These are phyloP conservation scores for Cladophialophora immunda DNA, from an alignment of 2,329 filamentous ascomycete genomes.

Conservation along the genomic window DNA sequence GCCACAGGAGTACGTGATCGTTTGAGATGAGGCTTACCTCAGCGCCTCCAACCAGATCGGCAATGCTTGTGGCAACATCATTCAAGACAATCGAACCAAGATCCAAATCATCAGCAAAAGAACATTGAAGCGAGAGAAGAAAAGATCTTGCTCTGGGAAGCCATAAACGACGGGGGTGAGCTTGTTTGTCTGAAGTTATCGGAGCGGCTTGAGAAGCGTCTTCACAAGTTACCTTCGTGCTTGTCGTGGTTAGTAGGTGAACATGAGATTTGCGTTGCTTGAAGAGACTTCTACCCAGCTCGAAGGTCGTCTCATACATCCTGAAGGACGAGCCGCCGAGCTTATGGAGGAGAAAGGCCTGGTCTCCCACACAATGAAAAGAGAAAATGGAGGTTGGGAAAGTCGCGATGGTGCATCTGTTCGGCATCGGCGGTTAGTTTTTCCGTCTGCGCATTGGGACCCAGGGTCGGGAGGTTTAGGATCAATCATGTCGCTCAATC, in stretches of 20 bases:
- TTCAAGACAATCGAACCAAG: slow-evolving; percentile 6
- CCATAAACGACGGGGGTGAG: slow-evolving; percentile 21
- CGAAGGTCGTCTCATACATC: slow-evolving; percentile 20
- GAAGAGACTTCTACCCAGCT: slow-evolving; percentile 22
- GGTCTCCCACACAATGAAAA: background rate
- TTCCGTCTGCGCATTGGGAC: slow-evolving; percentile 13
- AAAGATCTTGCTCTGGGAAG: slow-evolving; percentile 28
- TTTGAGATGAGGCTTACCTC: slow-evolving; percentile 28
- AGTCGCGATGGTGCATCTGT: background rate
- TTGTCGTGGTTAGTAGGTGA: slow-evolving; percentile 17
- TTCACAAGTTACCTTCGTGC: slow-evolving; percentile 13
- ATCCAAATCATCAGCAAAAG: slow-evolving; percentile 26
- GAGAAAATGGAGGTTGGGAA: background rate
- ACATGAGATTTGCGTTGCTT: slow-evolving; percentile 24
- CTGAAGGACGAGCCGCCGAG: background rate
- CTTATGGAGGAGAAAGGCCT: background rate
- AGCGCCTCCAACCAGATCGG: slow-evolving; percentile 23
- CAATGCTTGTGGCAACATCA: slow-evolving; percentile 14
- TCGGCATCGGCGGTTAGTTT: slow-evolving; percentile 9
- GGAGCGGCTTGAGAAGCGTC: slow-evolving; percentile 15
- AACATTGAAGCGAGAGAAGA: slow-evolving; percentile 21
- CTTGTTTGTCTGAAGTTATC: background rate
- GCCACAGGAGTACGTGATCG: background rate
- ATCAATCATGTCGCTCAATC: background rate
- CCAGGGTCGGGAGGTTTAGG: background rate